These are phyloP conservation scores for Periconia sp. DNA, from an alignment of 2,329 filamentous ascomycete genomes.

Conservation along the genomic window DNA sequence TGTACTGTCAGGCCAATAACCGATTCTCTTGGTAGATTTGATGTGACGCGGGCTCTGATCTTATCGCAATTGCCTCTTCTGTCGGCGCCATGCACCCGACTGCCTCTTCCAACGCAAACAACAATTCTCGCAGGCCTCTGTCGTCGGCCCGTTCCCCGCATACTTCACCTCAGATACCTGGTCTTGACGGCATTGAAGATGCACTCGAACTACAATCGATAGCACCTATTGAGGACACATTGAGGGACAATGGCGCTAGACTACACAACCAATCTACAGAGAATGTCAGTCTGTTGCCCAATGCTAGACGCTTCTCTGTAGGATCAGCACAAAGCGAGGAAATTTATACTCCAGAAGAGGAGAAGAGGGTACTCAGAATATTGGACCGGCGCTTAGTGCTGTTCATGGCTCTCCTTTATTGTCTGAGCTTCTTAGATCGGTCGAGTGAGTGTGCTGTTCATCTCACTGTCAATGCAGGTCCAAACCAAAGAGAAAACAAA, in stretches of 20 bases:
- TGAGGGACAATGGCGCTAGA: slow-evolving; percentile 8
- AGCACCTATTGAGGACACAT: slow-evolving; percentile 5
- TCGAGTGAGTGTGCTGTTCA: slow-evolving; percentile 61
- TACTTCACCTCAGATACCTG: background rate
- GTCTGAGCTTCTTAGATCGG: slow-evolving; percentile 82
- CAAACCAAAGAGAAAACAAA: background rate
- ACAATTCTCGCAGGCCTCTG: background rate
- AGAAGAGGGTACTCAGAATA: slow-evolving; percentile 68
- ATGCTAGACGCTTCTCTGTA: slow-evolving; percentile 22
- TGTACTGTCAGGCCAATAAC: too few species aligned
- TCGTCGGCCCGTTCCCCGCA: background rate
- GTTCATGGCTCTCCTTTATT: slow-evolving; percentile 80
- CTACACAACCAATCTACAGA: slow-evolving; percentile 20
- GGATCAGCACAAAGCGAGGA: slow-evolving; percentile 48
- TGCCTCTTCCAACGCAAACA: background rate
- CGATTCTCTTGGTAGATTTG: background rate
- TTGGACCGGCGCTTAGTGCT: slow-evolving; percentile 77
- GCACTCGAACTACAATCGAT: slow-evolving; percentile 29
- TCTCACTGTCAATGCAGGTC: background rate
- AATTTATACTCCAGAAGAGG: slow-evolving; percentile 69
- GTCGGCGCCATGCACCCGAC: background rate
- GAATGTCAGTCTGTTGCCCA: slow-evolving; percentile 25
- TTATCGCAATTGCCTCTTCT: background rate
- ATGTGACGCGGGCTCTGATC: background rate
- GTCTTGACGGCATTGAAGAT: slow-evolving; percentile 5